These are phyloP conservation scores for Colletotrichum cordylinicola DNA, from an alignment of 2,329 filamentous ascomycete genomes.

Conservation along the genomic window DNA sequence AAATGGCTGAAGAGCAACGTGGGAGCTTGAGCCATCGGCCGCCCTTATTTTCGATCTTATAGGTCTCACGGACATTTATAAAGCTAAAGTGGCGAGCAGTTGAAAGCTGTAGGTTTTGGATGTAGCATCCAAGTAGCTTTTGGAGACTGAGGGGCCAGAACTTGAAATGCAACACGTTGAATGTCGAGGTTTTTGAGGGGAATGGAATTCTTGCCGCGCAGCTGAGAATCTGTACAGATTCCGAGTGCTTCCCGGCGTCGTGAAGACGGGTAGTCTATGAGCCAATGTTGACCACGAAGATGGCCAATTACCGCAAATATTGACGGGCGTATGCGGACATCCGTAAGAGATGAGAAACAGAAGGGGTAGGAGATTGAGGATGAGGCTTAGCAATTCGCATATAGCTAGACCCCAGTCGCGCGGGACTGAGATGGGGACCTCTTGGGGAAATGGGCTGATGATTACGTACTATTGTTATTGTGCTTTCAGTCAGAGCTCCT, in stretches of 20 bases:
- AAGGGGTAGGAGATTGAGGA: neutral
- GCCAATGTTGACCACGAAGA: neutral
- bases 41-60: neutral
- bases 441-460: conserved; percentile 14
- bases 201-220: neutral
- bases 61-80: conserved; percentile 6
- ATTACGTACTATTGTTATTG: neutral
- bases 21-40: neutral
- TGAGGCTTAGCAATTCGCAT: neutral
- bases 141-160: neutral
- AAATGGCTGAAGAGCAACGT: neutral
- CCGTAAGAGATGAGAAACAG: neutral
- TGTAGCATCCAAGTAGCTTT: neutral
- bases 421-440: neutral
- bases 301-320: neutral
- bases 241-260: neutral
- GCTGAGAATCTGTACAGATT: neutral
- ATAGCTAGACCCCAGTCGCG: neutral
- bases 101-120: neutral
- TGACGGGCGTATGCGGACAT: conserved; percentile 1
- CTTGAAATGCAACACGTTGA: neutral
- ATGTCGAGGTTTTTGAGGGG: neutral
- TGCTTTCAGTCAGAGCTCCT: neutral
- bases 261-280: neutral
- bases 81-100: conserved; percentile 15